These are phyloP conservation scores for Suhomyces canberraensis DNA, from an alignment of 805 yeast genomes.

Conservation along the genomic window DNA sequence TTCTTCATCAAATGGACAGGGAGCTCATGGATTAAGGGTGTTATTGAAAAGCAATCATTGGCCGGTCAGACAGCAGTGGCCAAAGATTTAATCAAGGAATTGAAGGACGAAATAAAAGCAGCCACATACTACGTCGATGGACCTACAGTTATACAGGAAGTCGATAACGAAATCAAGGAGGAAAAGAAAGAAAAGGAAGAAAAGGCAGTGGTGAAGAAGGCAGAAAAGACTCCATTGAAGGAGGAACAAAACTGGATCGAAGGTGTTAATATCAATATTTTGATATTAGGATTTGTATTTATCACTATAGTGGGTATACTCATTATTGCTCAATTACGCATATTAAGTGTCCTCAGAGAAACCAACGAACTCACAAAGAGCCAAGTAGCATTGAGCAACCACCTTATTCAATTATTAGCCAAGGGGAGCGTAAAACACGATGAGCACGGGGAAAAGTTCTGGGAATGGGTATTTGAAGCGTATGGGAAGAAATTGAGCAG, in stretches of 20 bases:
- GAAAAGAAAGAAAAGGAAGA: not conserved
- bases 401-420: not conserved
- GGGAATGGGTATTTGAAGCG: constrained; percentile 19
- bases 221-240: constrained; percentile 1
- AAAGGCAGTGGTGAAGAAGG: not conserved
- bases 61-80: constrained; percentile 71
- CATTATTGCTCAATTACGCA: constrained; percentile 18
- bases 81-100: constrained; percentile 44
- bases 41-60: constrained; percentile 71
- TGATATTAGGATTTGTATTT: constrained; percentile 14
- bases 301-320: constrained; percentile 19
- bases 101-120: constrained; percentile 36
- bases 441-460: constrained; percentile 11
- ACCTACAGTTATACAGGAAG: constrained; percentile 10
- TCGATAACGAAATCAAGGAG: not conserved
- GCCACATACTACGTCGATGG: constrained; percentile 21
- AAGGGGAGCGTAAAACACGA: not conserved
- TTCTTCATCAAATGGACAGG: constrained; percentile 68
- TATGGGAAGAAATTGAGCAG: constrained; percentile 15
- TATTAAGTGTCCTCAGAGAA: constrained; percentile 16
- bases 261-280: constrained; percentile 13
- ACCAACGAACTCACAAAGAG: constrained; percentile 20
- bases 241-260: constrained; percentile 5
- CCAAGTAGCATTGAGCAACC: constrained; percentile 12
- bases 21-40: constrained; percentile 73